Conservation (phyloP, 768 basidiomycete species). For the Serendipita sp. region DNA sequence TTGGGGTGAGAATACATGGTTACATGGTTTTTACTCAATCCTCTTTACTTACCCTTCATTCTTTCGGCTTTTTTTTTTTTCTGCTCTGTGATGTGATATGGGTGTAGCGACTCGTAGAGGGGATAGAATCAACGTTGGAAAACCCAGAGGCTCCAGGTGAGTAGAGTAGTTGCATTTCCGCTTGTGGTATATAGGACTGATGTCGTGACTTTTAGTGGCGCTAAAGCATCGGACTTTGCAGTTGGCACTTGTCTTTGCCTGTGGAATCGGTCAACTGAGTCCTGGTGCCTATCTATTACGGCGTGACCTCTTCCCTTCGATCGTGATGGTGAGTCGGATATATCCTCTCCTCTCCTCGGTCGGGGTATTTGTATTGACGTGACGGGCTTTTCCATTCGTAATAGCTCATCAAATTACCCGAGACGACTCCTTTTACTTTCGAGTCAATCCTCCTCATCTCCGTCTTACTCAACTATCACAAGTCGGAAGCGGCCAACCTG, state of each 20-base stretch:
- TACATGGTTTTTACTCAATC: no score
- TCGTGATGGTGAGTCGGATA: slow-evolving; percentile 27
- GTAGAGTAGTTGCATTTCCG: background rate
- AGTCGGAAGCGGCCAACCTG: slow-evolving; percentile 50
- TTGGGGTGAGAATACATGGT: slow-evolving; percentile 26
- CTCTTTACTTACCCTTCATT: no score
- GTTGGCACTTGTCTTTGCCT: slow-evolving; percentile 40
- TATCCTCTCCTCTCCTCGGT: no score
- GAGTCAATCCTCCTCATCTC: slow-evolving; percentile 46
- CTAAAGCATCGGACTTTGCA: slow-evolving; percentile 41
- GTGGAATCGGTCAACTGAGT: slow-evolving; percentile 45
- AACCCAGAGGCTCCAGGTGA: slow-evolving; percentile 32
- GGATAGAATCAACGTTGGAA: slow-evolving; percentile 31
- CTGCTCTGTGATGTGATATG: background rate
- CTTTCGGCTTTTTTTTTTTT: slow-evolving; percentile 11
- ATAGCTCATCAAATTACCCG: slow-evolving; percentile 40
- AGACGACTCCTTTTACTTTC: slow-evolving; percentile 40
- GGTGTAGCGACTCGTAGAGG: slow-evolving; percentile 33
- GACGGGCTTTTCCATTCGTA: background rate
- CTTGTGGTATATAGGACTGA: background rate
- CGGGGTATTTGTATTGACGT: background rate
- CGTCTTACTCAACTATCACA: slow-evolving; percentile 54
- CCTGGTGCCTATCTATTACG: slow-evolving; percentile 58
- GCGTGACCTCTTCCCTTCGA: slow-evolving; percentile 40
- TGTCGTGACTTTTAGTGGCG: slow-evolving; percentile 20